These are phyloP conservation scores for Clarireedia paspali DNA, from an alignment of 2,329 filamentous ascomycete genomes.

Conservation along the genomic window DNA sequence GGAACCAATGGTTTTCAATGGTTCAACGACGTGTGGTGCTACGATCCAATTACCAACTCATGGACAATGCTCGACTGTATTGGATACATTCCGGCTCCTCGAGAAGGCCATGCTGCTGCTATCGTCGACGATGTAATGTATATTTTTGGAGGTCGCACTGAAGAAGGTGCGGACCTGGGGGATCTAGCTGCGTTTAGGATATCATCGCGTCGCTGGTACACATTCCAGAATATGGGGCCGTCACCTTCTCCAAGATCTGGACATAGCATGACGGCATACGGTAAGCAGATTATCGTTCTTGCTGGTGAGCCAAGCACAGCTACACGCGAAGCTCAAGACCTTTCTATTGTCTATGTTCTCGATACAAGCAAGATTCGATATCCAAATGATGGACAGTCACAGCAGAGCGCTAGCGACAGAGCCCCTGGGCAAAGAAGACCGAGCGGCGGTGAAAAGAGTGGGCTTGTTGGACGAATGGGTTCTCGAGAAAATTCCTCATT, in stretches of 20 bases:
- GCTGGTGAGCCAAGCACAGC: constrained; percentile 92
- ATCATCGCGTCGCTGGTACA: constrained; percentile 89
- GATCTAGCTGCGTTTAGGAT: constrained; percentile 84
- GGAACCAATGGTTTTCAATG: constrained; percentile 92
- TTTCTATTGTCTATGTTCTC: constrained; percentile 83
- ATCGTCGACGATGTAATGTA: constrained; percentile 99
- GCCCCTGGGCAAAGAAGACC: constrained; percentile 31
- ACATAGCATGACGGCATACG: constrained; percentile 94
- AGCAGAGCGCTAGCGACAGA: constrained; percentile 33
- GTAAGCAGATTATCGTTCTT: constrained; percentile 85
- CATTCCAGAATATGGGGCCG: constrained; percentile 98
- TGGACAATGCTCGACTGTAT: constrained; percentile 94
- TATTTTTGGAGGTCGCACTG: constrained; percentile 90
- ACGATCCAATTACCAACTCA: constrained; percentile 72
- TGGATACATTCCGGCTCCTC: constrained; percentile 87
- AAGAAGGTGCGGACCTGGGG: constrained; percentile 85
- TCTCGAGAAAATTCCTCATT: constrained; percentile 24
- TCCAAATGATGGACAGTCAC: constrained; percentile 59
- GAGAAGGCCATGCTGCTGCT: constrained; percentile 90
- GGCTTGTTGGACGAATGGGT: constrained; percentile 19
- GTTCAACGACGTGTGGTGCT: constrained; percentile 99
- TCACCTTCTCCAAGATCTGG: constrained; percentile 89
- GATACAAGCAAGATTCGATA: constrained; percentile 97
- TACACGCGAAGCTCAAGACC: constrained; percentile 69
- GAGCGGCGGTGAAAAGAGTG: constrained; percentile 35